Base-by-base conservation (phyloP, 2,329 filamentous ascomycete species). In the Colletotrichum sansevieriae region DNA sequence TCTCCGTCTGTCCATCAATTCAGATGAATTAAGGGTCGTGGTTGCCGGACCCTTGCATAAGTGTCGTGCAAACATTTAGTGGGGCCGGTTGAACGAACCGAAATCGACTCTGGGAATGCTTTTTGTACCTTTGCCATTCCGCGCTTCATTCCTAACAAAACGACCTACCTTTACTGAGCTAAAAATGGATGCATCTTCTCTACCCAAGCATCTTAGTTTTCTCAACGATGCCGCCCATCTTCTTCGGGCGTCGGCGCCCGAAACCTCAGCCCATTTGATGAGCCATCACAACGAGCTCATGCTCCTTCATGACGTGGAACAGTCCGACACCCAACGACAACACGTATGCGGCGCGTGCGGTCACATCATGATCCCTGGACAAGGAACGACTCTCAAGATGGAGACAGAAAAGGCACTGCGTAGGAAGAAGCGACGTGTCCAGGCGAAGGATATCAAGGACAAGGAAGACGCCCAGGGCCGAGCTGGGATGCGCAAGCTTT, bases 201-300 rank as follows among this genome's bases (percentile, higher is more conserved):
- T 68, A 11, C 58, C 65, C 10, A 37, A 37, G 22, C 64, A 71
- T 51, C 65, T 84, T 47, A 74, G 74, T 11, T 89, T 84, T 70
- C 82, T 91, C 3, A 87, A 84, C 11, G 84, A 90, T 74, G 87
- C 88, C 1, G 87, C 88, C 2, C 85, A 91, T 78, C 76, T 90
- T 10, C 79, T 91, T 15, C 80, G 83, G 3, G 75, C 77, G 11
- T 77, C 82, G 2, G 83, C 87, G 1, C 88, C 89, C 1, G 82
- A 86, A 70, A 86, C 83, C 1, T 90, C 89, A 13, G 87, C 88
- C 12, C 84, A 88, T 75, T 79, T 91, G 44, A 88, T 91, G 86
- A 82, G 79, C 72, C 81, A 82, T 63, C 83, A 85, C 65, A 83
- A 83, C 70, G 77, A 80, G 10, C 75, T 90, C 13, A 80, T 88